Base-by-base conservation (phyloP, 2,329 filamentous ascomycete genomes). In the Trichoderma arundinaceum region DNA sequence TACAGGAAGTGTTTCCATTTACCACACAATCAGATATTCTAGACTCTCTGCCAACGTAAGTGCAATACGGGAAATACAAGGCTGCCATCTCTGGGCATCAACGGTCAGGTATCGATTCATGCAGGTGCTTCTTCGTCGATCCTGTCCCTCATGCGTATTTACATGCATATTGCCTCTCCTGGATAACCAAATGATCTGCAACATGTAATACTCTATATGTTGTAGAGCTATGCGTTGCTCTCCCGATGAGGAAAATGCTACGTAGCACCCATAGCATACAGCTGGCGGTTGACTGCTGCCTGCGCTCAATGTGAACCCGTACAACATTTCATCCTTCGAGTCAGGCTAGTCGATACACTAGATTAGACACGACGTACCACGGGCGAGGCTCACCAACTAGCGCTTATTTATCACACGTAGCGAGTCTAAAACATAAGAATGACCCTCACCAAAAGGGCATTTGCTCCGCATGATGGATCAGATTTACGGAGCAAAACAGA, bases 401-500 rank as follows among this genome's bases (percentile, higher is more conserved):
- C 10, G 59, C 59, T 63, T 54, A 63, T 63, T 62, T 39, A 43
- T 38, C 49, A 46, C n/a, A 2, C 10, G 7, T 5, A 49, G 19
- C 48, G 28, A 13, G 6, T 53, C 49, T 19, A 10, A 22, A 12
- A 17, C 13, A 41, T 41, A 41, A 38, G 19, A 35, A 17, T n/a
- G 28, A 7, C 19, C 22, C 32, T 19, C 41, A 7, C 41, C 10
- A 10, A 22, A 15, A 41, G 12, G 35, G 35, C 35, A 22, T 39
- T 1, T 41, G 3, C 17, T 15, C 35, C 8, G 17, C 32, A 19
- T 38, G 35, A 3, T 38, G 35, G 22, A 28, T 4, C 4, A 28
- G 22, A 12, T n/a, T 17, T 57, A 28, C 15, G 38, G 22, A 28
- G 22, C 22, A 43, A 39, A 2, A 2, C 7, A 7, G 7, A 7